These are phyloP conservation scores for Lasiosphaeria miniovina DNA, from an alignment of 495 filamentous ascomycete genomes.

Conservation along the genomic window DNA sequence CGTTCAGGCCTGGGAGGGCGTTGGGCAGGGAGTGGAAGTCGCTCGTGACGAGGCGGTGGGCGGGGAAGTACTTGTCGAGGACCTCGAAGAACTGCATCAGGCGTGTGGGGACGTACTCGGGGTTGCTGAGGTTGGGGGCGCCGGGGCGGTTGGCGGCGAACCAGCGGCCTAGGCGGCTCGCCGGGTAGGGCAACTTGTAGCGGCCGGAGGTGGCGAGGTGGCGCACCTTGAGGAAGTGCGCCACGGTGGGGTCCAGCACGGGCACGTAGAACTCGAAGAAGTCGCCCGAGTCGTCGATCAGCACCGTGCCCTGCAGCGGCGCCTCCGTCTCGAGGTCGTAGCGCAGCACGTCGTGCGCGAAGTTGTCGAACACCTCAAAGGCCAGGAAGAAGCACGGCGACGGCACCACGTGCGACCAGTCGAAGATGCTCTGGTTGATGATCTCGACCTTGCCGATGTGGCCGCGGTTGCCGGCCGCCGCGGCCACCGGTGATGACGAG, in stretches of 20 bases:
- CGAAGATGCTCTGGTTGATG: conserved; percentile 90
- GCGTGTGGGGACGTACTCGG: conserved; percentile 91
- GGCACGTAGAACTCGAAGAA: conserved; percentile 90
- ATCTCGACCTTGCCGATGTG: conserved; percentile 87
- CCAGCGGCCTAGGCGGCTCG: conserved; percentile 55
- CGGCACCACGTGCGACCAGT: conserved; percentile 81
- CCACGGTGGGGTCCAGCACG: conserved; percentile 74
- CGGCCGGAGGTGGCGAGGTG: conserved; percentile 52
- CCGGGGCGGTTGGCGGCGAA: conserved; percentile 63
- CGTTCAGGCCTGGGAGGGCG: conserved; percentile 76
- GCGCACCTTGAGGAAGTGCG: conserved; percentile 76
- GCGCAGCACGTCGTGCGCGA: conserved; percentile 89
- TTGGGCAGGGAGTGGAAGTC: conserved; percentile 89
- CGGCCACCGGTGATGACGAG: no score
- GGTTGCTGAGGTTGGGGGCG: conserved; percentile 65
- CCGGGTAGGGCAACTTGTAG: conserved; percentile 53
- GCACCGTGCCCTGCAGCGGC: conserved; percentile 78
- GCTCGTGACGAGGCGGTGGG: conserved; percentile 79
- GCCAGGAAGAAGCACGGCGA: conserved; percentile 96
- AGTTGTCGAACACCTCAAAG: conserved; percentile 99
- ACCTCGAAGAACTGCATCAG: conserved; percentile 97
- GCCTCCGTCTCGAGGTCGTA: conserved; percentile 73
- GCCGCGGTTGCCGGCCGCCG: conserved; percentile 40
- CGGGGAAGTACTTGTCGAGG: conserved; percentile 79
- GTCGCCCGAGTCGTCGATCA: conserved; percentile 82